These are phyloP conservation scores for Biscogniauxia mediterranea DNA, from an alignment of 2,329 filamentous ascomycete genomes.

Conservation along the genomic window DNA sequence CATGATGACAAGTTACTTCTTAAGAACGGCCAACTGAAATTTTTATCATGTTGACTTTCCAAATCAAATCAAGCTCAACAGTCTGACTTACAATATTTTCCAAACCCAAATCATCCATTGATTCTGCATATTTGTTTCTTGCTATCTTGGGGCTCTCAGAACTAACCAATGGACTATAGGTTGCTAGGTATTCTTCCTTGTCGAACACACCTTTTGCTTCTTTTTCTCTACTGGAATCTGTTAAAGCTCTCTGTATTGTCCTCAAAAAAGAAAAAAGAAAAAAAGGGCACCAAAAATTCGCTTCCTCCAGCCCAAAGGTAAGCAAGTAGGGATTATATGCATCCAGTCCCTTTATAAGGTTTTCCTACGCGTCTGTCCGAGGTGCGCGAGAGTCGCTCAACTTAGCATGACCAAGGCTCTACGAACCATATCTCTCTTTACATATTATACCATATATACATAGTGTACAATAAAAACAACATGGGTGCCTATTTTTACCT, in stretches of 20 bases:
- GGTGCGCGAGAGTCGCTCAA: neutral
- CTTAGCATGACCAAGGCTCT: too few species aligned
- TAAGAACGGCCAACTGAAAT: slow-evolving; percentile 68
- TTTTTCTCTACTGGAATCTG: neutral
- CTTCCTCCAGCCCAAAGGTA: neutral
- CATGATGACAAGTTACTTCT: slow-evolving; percentile 55
- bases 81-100: slow-evolving; percentile 45
- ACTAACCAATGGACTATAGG: slow-evolving; percentile 13
- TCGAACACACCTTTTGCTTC: neutral
- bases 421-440: too few species aligned
- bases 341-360: neutral
- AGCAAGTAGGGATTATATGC: neutral
- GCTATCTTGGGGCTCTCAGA: neutral
- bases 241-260: neutral
- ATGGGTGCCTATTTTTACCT: too few species aligned
- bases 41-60: slow-evolving; percentile 50
- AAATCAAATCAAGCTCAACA: slow-evolving; percentile 63
- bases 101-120: slow-evolving; percentile 4
- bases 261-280: neutral
- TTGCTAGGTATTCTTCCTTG: neutral
- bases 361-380: neutral
- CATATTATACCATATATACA: too few species aligned
- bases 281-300: neutral
- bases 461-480: too few species aligned
- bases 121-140: slow-evolving; percentile 3